These are phyloP conservation scores for Kurtzmaniella natalensis DNA, from an alignment of 1,139 yeast species.

Conservation along the genomic window DNA sequence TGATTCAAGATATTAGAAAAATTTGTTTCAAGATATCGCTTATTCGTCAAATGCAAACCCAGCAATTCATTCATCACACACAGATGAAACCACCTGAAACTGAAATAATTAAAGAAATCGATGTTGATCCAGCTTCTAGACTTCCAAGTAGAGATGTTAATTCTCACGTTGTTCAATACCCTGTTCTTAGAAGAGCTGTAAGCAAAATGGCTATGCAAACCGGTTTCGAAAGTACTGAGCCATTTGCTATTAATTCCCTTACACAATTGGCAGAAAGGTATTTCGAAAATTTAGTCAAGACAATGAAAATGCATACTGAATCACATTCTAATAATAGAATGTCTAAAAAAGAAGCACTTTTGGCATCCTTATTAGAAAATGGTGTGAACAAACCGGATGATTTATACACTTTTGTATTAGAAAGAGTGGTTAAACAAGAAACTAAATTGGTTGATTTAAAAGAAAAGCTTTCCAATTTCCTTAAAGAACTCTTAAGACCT, in stretches of 20 bases:
- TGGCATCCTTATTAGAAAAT: conserved; percentile 69
- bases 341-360: conserved; percentile 44
- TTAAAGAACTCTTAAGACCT: conserved; percentile 81
- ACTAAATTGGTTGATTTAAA: conserved; percentile 67
- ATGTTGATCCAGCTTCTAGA: conserved; percentile 75
- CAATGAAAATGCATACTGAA: conserved; percentile 69
- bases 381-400: conserved; percentile 82
- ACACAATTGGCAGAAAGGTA: conserved; percentile 84
- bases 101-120: conserved; percentile 59
- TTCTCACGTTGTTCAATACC: conserved; percentile 55
- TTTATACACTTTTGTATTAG: conserved; percentile 69
- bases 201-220: conserved; percentile 86
- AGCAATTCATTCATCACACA: conserved; percentile 68
- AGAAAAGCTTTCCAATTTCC: conserved; percentile 61
- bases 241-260: conserved; percentile 71
- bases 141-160: conserved; percentile 62
- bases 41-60: conserved; percentile 88
- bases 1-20: conserved; percentile 84
- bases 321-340: conserved; percentile 49
- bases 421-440: conserved; percentile 67
- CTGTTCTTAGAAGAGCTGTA: conserved; percentile 64
- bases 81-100: conserved; percentile 70
- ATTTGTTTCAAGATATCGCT: conserved; percentile 85
- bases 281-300: conserved; percentile 66
- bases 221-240: conserved; percentile 85